These are phyloP conservation scores for Coleophoma eucalyptorum DNA, from an alignment of 2,329 filamentous ascomycete species.

Conservation along the genomic window DNA sequence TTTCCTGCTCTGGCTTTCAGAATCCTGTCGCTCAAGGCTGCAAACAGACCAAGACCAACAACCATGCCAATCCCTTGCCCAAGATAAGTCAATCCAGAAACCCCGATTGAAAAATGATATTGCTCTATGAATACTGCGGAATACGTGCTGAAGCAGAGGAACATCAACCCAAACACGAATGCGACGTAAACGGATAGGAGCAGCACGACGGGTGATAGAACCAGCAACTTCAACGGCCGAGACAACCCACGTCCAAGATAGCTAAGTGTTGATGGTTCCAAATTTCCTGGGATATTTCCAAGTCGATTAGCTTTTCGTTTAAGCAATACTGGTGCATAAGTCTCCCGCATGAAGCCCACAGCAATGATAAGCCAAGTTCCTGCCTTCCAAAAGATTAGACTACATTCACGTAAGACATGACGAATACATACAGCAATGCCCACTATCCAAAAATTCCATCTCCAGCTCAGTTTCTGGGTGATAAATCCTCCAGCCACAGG, in stretches of 20 bases:
- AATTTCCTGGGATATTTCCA: constrained; percentile 45
- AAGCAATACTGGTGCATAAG: constrained; percentile 42
- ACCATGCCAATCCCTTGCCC: constrained; percentile 34
- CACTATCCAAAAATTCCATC: background rate
- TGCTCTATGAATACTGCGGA: constrained; percentile 39
- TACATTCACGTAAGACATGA: background rate
- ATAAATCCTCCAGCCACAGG: background rate
- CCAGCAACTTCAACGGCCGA: constrained; percentile 39
- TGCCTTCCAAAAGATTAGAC: background rate
- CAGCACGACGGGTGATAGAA: constrained; percentile 28
- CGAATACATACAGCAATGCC: constrained; percentile 4
- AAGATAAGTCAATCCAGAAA: constrained; percentile 36
- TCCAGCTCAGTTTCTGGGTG: background rate
- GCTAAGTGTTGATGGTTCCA: background rate
- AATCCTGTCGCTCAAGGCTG: constrained; percentile 30
- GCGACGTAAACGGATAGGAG: constrained; percentile 43
- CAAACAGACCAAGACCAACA: too few relatives aligned
- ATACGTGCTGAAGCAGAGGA: constrained; percentile 46
- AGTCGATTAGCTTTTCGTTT: constrained; percentile 35
- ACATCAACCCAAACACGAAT: constrained; percentile 46
- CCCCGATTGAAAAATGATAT: constrained; percentile 33
- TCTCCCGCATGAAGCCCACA: constrained; percentile 30
- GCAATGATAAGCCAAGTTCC: background rate
- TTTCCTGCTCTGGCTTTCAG: constrained; percentile 36
- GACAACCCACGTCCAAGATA: constrained; percentile 25